Evolutionary conservation across 345 rosid genomes (phyloP).

Genomic region (Alliaria petiolata): DNA sequence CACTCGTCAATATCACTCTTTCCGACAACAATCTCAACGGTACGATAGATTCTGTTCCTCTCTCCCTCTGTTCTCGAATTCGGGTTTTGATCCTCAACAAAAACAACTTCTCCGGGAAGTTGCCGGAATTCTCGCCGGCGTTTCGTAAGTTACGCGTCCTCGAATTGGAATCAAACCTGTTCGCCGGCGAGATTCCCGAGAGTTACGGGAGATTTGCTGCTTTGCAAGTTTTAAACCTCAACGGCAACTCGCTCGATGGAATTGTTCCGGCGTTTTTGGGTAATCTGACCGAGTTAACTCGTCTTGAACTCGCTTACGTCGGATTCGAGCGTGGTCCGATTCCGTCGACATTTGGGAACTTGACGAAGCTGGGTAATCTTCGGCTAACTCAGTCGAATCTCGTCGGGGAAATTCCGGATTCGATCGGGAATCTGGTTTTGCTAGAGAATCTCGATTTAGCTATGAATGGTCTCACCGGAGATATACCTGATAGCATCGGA

Average conservation of each 20-base stretch:
- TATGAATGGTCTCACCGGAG: conserved; percentile 43
- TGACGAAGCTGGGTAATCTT: conserved; percentile 47
- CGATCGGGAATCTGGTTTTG: conserved; percentile 42
- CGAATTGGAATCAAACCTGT: conserved; percentile 42
- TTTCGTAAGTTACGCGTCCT: conserved; percentile 37
- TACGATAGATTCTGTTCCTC: conserved; percentile 33
- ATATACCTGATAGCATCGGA: conserved; percentile 47
- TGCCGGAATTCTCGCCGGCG: conserved; percentile 49
- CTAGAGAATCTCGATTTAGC: conserved; percentile 49
- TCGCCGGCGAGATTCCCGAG: conserved; percentile 51
- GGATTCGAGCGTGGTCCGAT: conserved; percentile 39
- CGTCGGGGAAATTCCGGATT: conserved; percentile 53
- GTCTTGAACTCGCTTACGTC: conserved; percentile 40
- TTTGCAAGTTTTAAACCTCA: conserved; percentile 34
- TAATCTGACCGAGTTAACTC: conserved; percentile 47
- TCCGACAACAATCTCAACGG: conserved; percentile 40
- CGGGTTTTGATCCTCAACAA: conserved; percentile 31
- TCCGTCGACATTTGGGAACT: conserved; percentile 47
- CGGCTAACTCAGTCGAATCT: conserved; percentile 31
- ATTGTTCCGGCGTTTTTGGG: conserved; percentile 47
- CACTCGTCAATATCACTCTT: conserved; percentile 48
- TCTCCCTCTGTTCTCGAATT: conserved; percentile 52
- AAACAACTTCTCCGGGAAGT: conserved; percentile 46
- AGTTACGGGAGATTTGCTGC: conserved; percentile 44
- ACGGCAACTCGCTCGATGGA: conserved; percentile 41